phyloP scores from a whole-genome alignment of 768 basidiomycete genomes.

The Lactifluus pinguis region DNA sequence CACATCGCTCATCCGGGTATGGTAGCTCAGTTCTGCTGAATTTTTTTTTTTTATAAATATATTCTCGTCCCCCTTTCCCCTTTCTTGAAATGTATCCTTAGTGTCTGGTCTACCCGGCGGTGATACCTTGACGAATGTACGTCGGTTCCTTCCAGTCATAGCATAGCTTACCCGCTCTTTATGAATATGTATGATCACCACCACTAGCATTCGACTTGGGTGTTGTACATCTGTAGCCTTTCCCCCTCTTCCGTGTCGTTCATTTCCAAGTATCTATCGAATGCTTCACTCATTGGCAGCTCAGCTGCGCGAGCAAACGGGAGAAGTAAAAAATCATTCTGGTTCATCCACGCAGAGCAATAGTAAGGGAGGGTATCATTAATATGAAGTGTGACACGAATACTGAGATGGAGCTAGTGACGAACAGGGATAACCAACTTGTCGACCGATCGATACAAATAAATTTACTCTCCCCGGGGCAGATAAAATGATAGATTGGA shows the following conservation, averaged over 20 bases:
- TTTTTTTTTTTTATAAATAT: background rate
- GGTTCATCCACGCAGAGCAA: background rate
- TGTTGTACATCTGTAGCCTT: background rate
- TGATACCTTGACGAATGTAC: constrained; percentile 1
- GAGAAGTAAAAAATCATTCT: background rate
- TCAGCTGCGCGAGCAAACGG: background rate
- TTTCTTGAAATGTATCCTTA: background rate
- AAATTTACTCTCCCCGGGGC: background rate
- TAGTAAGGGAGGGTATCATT: constrained; percentile 5
- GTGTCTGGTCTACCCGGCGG: background rate
- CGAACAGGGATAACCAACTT: background rate
- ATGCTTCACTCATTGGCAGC: background rate
- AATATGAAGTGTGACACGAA: background rate
- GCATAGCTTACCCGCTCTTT: constrained; percentile 1
- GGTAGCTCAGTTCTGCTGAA: constrained; percentile 14
- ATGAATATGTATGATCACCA: constrained; percentile 7
- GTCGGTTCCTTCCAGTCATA: background rate
- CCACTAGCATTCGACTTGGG: background rate
- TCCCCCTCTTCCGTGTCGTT: background rate
- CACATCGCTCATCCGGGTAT: background rate
- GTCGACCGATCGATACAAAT: background rate
- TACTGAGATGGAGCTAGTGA: background rate
- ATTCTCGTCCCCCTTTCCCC: background rate
- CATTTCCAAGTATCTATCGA: background rate
- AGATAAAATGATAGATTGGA: background rate